These are phyloP conservation scores for Boletus sp. DNA, from an alignment of 768 basidiomycete species.

Conservation along the genomic window DNA sequence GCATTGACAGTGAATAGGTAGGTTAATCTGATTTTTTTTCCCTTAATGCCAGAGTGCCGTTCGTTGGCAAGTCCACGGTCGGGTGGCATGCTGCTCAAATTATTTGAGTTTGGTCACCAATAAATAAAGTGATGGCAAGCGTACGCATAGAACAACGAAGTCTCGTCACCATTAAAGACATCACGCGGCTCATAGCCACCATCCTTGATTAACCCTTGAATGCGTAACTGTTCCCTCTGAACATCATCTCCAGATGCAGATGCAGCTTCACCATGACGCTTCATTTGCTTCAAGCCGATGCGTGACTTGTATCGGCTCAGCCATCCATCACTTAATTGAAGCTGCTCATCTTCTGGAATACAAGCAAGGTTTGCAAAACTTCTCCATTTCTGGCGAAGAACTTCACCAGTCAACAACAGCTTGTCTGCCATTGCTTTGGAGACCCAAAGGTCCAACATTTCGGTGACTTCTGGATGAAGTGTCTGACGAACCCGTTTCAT, in stretches of 20 bases:
- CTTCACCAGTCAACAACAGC: conserved; percentile 5
- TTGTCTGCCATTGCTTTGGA: conserved; percentile 23
- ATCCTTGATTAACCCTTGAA: too few species aligned
- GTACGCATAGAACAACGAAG: too few species aligned
- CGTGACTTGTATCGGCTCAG: not conserved
- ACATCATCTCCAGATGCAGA: accelerated
- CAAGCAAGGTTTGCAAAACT: conserved; percentile 15
- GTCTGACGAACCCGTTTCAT: conserved; percentile 26
- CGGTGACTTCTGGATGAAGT: conserved; percentile 31
- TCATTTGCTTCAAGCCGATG: not conserved
- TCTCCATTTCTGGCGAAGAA: conserved; percentile 20
- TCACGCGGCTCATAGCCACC: too few species aligned
- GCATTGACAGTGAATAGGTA: conserved; percentile 1
- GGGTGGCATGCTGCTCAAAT: not conserved
- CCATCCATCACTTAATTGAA: conserved; percentile 35
- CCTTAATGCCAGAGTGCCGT: not conserved
- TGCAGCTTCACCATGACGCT: not conserved
- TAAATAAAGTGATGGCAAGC: too few species aligned
- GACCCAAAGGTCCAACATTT: conserved; percentile 39
- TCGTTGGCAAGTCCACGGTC: not conserved
- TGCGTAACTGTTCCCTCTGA: not conserved
- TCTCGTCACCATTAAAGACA: too few species aligned
- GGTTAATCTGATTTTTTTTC: not conserved
- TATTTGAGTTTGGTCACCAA: too few species aligned
- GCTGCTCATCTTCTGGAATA: conserved; percentile 31